A percentile compares a stretch with the other conserved stretches of the same genome.
phyloP scores from a whole-genome alignment of 805 yeast species.

The Hanseniaspora meyeri region DNA sequence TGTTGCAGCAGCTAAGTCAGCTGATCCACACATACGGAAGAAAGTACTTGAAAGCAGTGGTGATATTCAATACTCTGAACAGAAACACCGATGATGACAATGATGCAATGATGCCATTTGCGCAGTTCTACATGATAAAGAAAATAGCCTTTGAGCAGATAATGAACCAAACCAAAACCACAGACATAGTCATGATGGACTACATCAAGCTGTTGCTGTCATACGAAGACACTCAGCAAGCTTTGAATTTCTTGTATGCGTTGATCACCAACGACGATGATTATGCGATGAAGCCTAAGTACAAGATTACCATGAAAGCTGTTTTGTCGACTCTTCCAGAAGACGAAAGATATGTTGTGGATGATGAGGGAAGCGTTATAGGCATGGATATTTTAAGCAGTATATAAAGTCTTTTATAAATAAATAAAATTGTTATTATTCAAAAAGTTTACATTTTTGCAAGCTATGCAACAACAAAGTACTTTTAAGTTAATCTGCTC shows the following conservation, averaged over 20 bases:
- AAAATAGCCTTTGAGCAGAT: background rate
- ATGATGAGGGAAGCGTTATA: background rate
- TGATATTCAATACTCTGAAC: background rate
- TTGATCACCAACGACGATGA: background rate
- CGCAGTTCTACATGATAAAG: constrained; percentile 8
- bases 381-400: background rate
- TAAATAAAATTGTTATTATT: background rate
- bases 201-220: constrained; percentile 8
- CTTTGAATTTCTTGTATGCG: constrained; percentile 1
- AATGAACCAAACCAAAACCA: background rate
- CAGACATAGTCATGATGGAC: background rate
- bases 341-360: background rate
- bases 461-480: too few relatives aligned
- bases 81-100: background rate
- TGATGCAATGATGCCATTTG: background rate
- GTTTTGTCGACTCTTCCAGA: constrained; percentile 1
- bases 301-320: background rate
- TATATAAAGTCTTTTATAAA: background rate
- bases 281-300: background rate
- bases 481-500: too few relatives aligned
- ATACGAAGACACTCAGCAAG: constrained; percentile 8
- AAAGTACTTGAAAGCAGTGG: background rate
- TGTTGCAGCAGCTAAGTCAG: background rate
- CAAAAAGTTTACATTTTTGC: background rate
- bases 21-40: background rate